Percentiles rank a stretch among this genome's conserved stretches.
These are phyloP conservation scores for Tuctoria greenei DNA, from an alignment of 176 grass and related monocot genomes.

Conservation along the genomic window DNA sequence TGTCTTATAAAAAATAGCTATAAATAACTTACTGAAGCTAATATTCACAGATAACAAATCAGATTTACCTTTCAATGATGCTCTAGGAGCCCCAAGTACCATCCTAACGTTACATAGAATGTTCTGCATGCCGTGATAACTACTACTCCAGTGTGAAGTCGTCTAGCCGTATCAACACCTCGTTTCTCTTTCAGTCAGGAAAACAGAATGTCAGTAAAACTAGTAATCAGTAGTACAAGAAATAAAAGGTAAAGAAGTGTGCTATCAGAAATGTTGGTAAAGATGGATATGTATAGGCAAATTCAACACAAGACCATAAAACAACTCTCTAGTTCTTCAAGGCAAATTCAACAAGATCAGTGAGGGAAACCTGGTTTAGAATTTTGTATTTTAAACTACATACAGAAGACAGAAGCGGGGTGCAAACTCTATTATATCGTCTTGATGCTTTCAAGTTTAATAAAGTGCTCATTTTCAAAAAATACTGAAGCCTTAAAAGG, in stretches of 20 bases:
- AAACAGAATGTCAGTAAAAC: slow-evolving; percentile 25
- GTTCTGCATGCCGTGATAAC: neutral
- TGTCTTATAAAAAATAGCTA: neutral
- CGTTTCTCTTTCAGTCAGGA: slow-evolving; percentile 61
- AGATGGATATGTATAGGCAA: neutral
- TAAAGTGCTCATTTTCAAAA: no score
- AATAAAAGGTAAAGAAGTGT: neutral
- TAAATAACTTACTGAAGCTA: slow-evolving; percentile 24
- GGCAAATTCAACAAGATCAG: no score
- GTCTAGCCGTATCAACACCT: slow-evolving; percentile 71
- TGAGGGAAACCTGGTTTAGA: neutral
- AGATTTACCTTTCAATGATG: slow-evolving; percentile 28
- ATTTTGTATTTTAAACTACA: slow-evolving; percentile 10
- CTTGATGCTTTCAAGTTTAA: no score
- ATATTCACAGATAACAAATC: slow-evolving; percentile 23
- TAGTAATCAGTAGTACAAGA: neutral
- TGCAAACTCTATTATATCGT: no score
- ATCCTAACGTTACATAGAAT: slow-evolving; percentile 16
- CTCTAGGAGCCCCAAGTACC: slow-evolving; percentile 23
- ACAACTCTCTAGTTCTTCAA: neutral
- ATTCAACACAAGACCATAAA: slow-evolving; percentile 11
- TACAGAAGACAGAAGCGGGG: no score
- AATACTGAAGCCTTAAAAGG: neutral
- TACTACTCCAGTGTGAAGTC: slow-evolving; percentile 55
- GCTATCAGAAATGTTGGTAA: neutral